Evolutionary conservation across 2,329 filamentous ascomycete genomes (phyloP), one percentile per base, ranked within the genome.

Genomic region (Trichophyton rubrum): DNA sequence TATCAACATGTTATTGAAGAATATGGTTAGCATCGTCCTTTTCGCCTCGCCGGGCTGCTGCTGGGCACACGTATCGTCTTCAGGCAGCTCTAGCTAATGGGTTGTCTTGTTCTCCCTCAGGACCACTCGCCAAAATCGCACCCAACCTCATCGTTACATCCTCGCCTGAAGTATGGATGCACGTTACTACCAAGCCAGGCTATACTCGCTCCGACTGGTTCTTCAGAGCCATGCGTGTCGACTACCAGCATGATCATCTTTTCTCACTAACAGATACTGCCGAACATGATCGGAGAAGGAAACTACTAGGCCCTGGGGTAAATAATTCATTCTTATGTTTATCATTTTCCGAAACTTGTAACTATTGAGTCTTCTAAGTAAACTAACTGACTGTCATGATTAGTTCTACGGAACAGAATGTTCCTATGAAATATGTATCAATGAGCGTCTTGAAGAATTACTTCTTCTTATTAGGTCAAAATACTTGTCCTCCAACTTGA

Each of bases 391-490:
- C 17, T 17, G n/a, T 47, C 43, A 7, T 47, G 43, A 47, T 3
- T 17, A 47, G 43, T 47, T 47, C 43, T 22, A 47, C 17, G 43
- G 43, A 22, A 47, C 43, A 6, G 43, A 47, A 47, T 47, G 15
- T 22, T 20, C 43, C 57, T 82, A 83, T 40, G 71, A 74, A 1
- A 72, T 73, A 0, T 68, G 83, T 2, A 75, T 85, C 27, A 78
- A 84, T 61, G 63, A 70, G 4, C 75, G 77, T 9, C 68, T 84
- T 6, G 63, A 70, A 35, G 74, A 79, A 9, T 67, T 82, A 0
- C 64, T 84, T 33, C 65, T 73, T 5, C 71, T 83, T 7, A 76
- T 83, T 41, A 73, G 77, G 61, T 66, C 64, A n/a, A 79, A 78
- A 63, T 78, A 79, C 41, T 69, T 76, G 3, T 72, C 70, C 3